phyloP scores from a whole-genome alignment of 192 early-diverging fungal species.

The Backusella westeae region DNA sequence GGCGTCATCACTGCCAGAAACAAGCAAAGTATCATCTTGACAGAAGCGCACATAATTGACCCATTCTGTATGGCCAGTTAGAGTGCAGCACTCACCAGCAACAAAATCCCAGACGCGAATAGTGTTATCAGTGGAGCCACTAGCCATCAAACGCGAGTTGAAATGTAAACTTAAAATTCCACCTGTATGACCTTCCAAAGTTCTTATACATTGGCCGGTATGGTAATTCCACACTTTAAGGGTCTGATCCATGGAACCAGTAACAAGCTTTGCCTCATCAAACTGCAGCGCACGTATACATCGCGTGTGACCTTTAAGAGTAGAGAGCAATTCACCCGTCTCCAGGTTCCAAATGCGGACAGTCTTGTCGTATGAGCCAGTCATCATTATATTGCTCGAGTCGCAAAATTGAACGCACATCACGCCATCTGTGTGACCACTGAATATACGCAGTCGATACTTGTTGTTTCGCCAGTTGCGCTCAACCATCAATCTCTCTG shows the following conservation, averaged over 20 bases:
- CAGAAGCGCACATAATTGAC: conserved; percentile 86
- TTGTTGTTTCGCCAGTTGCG: conserved; percentile 92
- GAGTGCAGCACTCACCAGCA: conserved; percentile 61
- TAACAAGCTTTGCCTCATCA: conserved; percentile 91
- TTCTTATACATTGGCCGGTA: conserved; percentile 84
- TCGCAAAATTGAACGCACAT: conserved; percentile 91
- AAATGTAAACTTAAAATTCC: conserved; percentile 88
- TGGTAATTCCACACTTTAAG: conserved; percentile 93
- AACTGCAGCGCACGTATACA: conserved; percentile 90
- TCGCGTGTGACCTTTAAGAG: conserved; percentile 81
- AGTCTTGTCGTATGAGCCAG: conserved; percentile 87
- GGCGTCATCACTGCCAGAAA: conserved; percentile 90
- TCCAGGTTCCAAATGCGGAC: conserved; percentile 88
- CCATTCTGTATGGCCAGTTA: conserved; percentile 87
- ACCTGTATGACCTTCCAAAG: conserved; percentile 71
- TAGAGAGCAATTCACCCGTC: conserved; percentile 74
- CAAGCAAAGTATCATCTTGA: conserved; percentile 57
- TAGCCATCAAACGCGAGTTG: conserved; percentile 70
- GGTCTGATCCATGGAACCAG: conserved; percentile 90
- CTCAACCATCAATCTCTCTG: conserved; percentile 87
- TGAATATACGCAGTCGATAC: conserved; percentile 59
- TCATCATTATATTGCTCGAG: conserved; percentile 64
- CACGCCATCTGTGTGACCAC: conserved; percentile 87
- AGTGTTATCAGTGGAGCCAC: conserved; percentile 80
- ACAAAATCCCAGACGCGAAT: conserved; percentile 87